Percentiles rank a stretch among this genome's conserved stretches.
Conservation (phyloP, 768 basidiomycete species). For the Boletales sp. region DNA sequence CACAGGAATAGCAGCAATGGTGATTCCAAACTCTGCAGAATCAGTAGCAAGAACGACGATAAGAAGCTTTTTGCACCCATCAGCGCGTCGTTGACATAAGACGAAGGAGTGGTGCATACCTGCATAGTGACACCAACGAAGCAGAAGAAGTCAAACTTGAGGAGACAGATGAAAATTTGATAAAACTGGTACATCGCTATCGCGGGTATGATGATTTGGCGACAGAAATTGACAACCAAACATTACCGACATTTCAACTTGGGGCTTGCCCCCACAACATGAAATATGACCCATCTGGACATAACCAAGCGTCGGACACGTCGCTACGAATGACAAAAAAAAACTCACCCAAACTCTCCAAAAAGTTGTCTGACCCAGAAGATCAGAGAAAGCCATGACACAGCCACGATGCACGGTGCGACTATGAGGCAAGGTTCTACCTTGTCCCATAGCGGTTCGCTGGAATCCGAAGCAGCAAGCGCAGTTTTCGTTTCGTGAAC, state of each 20-base stretch:
- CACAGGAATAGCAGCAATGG: conserved; percentile 79
- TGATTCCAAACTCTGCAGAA: conserved; percentile 77
- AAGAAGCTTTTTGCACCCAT: conserved; percentile 52
- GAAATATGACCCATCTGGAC: conserved; percentile 84
- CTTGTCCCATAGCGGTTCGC: conserved; percentile 53
- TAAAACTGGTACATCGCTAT: conserved; percentile 87
- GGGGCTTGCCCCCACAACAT: conserved; percentile 82
- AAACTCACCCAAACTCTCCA: conserved; percentile 74
- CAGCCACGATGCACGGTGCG: conserved; percentile 64
- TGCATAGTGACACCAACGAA: conserved; percentile 89
- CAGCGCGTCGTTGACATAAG: not conserved
- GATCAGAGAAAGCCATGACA: conserved; percentile 61
- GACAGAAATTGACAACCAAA: not conserved
- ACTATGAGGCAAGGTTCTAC: conserved; percentile 70
- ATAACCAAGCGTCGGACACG: conserved; percentile 1
- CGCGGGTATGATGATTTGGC: conserved; percentile 4
- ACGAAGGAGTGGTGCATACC: conserved; percentile 34
- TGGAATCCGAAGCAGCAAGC: conserved; percentile 46
- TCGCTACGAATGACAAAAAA: not conserved
- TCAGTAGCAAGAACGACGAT: conserved; percentile 66
- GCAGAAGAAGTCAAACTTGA: conserved; percentile 89
- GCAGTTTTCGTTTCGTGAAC: conserved; percentile 70
- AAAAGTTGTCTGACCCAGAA: conserved; percentile 72
- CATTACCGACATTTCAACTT: conserved; percentile 68
- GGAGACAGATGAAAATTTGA: conserved; percentile 81